These are phyloP conservation scores for Lactarius evosmus DNA, from an alignment of 768 basidiomycete species.

Conservation along the genomic window DNA sequence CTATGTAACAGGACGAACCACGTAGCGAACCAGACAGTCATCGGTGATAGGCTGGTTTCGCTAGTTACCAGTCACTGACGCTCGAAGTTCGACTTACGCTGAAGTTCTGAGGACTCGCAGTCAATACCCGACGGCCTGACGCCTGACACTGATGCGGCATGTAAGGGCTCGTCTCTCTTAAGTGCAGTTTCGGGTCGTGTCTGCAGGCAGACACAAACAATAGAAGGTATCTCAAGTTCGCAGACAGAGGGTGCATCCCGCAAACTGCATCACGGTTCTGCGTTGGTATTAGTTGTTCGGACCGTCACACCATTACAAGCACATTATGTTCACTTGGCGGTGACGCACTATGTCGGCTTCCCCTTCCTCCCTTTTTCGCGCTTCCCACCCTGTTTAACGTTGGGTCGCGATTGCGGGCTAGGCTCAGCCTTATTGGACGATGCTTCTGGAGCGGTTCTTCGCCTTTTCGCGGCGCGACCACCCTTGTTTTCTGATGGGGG, in stretches of 20 bases:
- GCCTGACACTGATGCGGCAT: background rate
- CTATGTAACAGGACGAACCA: too few species aligned
- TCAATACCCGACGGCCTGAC: background rate
- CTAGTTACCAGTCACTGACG: background rate
- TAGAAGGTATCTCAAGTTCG: background rate
- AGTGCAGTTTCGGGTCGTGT: background rate
- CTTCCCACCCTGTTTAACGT: background rate
- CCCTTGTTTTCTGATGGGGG: background rate
- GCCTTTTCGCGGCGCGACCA: slow-evolving; percentile 6
- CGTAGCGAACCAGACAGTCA: background rate
- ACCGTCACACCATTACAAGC: background rate
- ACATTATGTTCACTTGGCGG: background rate
- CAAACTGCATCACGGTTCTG: background rate
- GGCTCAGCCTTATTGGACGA: background rate
- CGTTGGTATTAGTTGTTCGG: background rate
- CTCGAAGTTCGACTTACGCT: background rate
- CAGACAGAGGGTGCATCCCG: too few species aligned
- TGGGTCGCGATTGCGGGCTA: background rate
- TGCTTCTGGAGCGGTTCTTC: background rate
- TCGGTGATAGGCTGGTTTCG: background rate
- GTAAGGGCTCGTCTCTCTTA: background rate
- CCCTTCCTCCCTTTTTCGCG: background rate
- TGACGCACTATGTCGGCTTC: background rate
- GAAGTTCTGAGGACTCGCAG: background rate
- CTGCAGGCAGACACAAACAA: background rate